phyloP scores from a whole-genome alignment of 495 filamentous ascomycete genomes.

The Daldinia bambusicola region DNA sequence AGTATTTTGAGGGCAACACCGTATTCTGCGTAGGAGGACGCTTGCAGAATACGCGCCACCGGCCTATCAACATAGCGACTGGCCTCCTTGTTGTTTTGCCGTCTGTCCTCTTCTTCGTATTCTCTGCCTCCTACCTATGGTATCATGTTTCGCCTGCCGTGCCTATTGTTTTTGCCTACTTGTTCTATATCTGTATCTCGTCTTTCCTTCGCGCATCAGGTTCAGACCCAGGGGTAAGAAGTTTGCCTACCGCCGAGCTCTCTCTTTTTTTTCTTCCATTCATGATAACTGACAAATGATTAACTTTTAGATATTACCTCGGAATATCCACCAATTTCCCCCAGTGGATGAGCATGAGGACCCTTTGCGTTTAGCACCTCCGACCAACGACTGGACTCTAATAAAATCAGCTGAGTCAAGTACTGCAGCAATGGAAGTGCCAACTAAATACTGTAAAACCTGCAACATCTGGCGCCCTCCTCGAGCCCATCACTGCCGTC shows the following conservation, averaged over 20 bases:
- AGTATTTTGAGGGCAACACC: conserved; percentile 94
- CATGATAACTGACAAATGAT: conserved; percentile 30
- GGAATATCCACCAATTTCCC: conserved; percentile 74
- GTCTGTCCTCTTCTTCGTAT: conserved; percentile 81
- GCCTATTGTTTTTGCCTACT: conserved; percentile 88
- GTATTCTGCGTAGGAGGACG: conserved; percentile 87
- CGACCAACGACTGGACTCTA: conserved; percentile 89
- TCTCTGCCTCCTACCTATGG: conserved; percentile 92
- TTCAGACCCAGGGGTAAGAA: conserved; percentile 89
- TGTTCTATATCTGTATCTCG: conserved; percentile 88
- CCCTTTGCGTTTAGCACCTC: conserved; percentile 80
- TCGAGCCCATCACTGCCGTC: conserved; percentile 92
- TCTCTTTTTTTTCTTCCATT: neutral
- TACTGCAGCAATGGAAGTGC: conserved; percentile 92
- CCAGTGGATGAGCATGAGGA: conserved; percentile 72
- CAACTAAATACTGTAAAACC: conserved; percentile 96
- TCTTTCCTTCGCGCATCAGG: conserved; percentile 93
- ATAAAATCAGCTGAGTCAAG: conserved; percentile 78
- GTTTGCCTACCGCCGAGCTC: neutral
- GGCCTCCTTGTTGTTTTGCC: conserved; percentile 81
- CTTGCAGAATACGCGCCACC: conserved; percentile 85
- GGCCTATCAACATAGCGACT: conserved; percentile 92
- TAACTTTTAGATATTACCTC: conserved; percentile 76
- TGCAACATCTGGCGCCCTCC: conserved; percentile 97
- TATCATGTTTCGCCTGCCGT: conserved; percentile 89